Base-by-base conservation (phyloP, 2,329 filamentous ascomycete species). In the Nothomitra cinnamomea region DNA sequence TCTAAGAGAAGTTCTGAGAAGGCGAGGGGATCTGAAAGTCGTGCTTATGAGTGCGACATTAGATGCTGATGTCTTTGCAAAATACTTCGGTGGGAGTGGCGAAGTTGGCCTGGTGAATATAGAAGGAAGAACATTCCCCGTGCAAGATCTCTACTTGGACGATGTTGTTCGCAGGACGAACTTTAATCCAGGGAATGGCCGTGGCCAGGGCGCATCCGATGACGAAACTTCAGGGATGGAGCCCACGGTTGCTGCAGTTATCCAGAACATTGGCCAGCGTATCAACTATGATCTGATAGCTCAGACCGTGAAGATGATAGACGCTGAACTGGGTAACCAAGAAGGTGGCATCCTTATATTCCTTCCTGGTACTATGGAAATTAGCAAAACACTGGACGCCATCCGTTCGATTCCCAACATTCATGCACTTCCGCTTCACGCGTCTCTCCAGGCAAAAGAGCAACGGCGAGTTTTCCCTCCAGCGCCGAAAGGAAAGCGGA, bases 31-130 rank as follows among this genome's bases (percentile, higher is more conserved):
- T 57, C 75, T 96, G 38, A 95, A 90, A 66, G 76, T 96, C 41
- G 81, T 98, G 12, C 73, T 98, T 36, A 98, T 98, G 92, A 95
- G 87, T 67, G 90, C 90, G 1, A 98, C 90, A 0, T 78, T 96
- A 2, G 89, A 98, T 66, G 88, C 90, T 1, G 77, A 81, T 0
- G 80, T 88, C 0, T 96, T 96, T 66, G 80, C 80, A 58, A 71
- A 79, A 54, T 96, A 96, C 66, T 96, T 96, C 69, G 78, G 76
- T 4, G 76, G 76, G 1, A 77, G 80, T 52, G 77, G 77, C 12
- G 75, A 73, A 3, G 89, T 96, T 28, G 87, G 86, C 6, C 72
- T 81, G 56, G 83, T 96, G 8, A 83, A 94, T 64, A 95, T 96
- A 58, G 77, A 85, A 50, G 90, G 92, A 1, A 76, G 90, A 54